Conservation (phyloP, 768 basidiomycete species). For the Polyporus arcularius region DNA sequence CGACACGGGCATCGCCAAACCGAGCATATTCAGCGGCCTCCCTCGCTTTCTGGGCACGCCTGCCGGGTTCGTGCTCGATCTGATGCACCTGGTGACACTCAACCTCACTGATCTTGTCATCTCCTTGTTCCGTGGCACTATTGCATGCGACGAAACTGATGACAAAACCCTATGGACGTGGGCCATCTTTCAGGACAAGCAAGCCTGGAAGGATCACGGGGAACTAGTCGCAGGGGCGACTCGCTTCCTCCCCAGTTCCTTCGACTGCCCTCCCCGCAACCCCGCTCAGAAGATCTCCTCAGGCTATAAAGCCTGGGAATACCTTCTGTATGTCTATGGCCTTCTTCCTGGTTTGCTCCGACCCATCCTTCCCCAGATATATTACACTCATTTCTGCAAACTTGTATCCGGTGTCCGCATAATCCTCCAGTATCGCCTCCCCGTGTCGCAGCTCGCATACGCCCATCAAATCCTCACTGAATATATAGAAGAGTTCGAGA, state of each 20-base stretch:
- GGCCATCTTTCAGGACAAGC: not conserved
- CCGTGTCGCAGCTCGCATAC: not conserved
- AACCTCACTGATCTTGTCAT: no score
- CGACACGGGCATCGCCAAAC: no score
- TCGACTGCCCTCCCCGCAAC: slow-evolving; percentile 44
- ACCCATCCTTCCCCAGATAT: slow-evolving; percentile 24
- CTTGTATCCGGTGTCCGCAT: slow-evolving; percentile 27
- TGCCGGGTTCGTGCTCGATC: no score
- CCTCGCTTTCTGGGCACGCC: no score
- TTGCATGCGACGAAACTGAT: no score
- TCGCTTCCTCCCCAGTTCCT: slow-evolving; percentile 40
- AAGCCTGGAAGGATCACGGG: slow-evolving; percentile 40
- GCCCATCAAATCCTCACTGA: slow-evolving; percentile 24
- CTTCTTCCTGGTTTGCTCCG: slow-evolving; percentile 28
- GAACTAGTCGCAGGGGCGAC: slow-evolving; percentile 30
- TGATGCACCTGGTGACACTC: no score
- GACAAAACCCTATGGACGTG: slow-evolving; percentile 32
- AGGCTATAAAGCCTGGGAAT: slow-evolving; percentile 34
- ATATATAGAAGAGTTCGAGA: slow-evolving; percentile 34
- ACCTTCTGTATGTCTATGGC: slow-evolving; percentile 23
- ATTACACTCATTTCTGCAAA: slow-evolving; percentile 33
- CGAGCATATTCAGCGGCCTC: no score
- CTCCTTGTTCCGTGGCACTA: no score
- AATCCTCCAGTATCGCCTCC: slow-evolving; percentile 21
- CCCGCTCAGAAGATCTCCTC: slow-evolving; percentile 39